Evolutionary conservation across 1,139 yeast genomes (phyloP).

Genomic region (Spathaspora sp.): DNA sequence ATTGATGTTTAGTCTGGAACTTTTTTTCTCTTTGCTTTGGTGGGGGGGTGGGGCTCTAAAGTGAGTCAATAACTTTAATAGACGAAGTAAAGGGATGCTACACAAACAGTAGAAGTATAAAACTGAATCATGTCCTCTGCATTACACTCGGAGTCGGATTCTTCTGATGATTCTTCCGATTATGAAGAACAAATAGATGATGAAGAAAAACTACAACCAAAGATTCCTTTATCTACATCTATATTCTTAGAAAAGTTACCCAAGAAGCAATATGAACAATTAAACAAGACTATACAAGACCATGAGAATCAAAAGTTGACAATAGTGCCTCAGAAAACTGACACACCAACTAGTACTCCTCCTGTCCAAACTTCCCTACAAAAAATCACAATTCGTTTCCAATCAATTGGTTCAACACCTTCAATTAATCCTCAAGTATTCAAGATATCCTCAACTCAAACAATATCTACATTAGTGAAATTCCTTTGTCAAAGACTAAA

Average conservation of each 20-base stretch:
- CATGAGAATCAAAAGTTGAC: background rate
- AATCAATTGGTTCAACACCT: constrained; percentile 59
- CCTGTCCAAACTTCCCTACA: background rate
- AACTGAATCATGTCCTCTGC: background rate
- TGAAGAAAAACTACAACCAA: constrained; percentile 10
- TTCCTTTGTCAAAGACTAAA: constrained; percentile 46
- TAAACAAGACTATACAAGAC: constrained; percentile 7
- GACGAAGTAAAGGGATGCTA: background rate
- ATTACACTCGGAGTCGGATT: constrained; percentile 17
- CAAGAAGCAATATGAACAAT: constrained; percentile 13
- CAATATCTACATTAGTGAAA: constrained; percentile 43
- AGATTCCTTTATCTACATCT: constrained; percentile 27
- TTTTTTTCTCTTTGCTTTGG: background rate
- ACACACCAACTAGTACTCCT: background rate
- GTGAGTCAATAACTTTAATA: background rate
- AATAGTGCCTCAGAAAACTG: background rate
- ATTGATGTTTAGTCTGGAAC: background rate
- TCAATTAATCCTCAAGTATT: constrained; percentile 50
- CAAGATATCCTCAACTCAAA: constrained; percentile 47
- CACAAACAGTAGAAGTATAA: background rate
- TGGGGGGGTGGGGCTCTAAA: background rate
- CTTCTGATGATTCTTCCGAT: constrained; percentile 11
- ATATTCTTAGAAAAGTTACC: constrained; percentile 21
- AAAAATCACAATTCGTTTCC: constrained; percentile 50
- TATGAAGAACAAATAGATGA: constrained; percentile 5